Conservation (phyloP, 257 asterid species). For the Forsythia suspensa region DNA sequence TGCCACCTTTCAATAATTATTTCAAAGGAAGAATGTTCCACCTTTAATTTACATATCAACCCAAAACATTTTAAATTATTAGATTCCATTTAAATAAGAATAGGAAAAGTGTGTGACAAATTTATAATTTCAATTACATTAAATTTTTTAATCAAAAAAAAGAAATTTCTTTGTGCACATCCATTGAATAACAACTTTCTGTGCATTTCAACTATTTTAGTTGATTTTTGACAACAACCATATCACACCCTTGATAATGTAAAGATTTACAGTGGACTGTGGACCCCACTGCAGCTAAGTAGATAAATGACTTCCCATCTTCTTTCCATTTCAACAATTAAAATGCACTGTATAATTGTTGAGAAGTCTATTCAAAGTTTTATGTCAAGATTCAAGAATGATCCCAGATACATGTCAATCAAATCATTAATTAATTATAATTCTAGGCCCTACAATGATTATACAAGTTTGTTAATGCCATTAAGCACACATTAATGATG, state of each 20-base stretch:
- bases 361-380: constrained; percentile 19
- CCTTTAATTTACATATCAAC: too few species aligned
- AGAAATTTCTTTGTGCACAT: too few species aligned
- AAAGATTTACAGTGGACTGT: background rate
- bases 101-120: too few species aligned
- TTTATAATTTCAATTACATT: too few species aligned
- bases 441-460: background rate
- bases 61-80: too few species aligned
- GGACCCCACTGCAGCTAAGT: background rate
- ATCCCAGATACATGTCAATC: background rate
- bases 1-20: too few species aligned
- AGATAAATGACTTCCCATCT: background rate
- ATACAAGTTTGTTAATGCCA: background rate
- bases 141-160: too few species aligned
- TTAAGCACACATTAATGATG: background rate
- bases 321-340: constrained; percentile 16
- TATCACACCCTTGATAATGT: background rate
- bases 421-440: background rate
- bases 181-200: background rate
- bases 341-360: constrained; percentile 14
- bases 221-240: background rate
- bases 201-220: background rate
- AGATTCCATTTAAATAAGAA: too few species aligned
- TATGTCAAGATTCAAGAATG: background rate
- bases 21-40: background rate